Base-by-base conservation (phyloP, 2,329 filamentous ascomycete species). In the Aspergillus nomiae region DNA sequence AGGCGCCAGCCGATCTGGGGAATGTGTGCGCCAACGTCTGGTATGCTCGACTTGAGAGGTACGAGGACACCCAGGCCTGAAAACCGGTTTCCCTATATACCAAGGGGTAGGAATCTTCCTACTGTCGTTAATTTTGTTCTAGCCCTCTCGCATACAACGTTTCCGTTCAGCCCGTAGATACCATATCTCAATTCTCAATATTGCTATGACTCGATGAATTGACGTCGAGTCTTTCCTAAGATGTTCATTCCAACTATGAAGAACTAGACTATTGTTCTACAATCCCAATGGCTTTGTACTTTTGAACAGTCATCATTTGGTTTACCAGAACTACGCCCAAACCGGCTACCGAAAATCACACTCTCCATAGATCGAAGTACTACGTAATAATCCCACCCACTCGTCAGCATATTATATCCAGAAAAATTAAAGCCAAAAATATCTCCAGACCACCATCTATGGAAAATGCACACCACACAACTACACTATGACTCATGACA, bases 1-100 rank as follows among this genome's bases (percentile, higher is more conserved):
- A 51, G 48, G 28, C 26, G 34, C 48, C 48, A 32, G 48, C 26
- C 48, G 48, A 32, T 30, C 28, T 51, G 48, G 19, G 19, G 48
- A 51, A 51, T 51, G 48, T 32, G 16, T 30, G 28, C 28, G 48
- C 48, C 48, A 32, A n/a, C 28, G 19, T 7, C 16, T 21, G 48
- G 48, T 21, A 51, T 51, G 48, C 48, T 48, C 45, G 24, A 21
- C 21, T n/a, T 10, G 3, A 10, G 19, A 24, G 43, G n/a, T 46
- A 55, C 59, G 59, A 63, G 50, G 58, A 36, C 34, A 12, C 38
- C 36, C 38, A n/a, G 19, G n/a, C 38, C 16, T 19, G 7, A n/a
- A 41, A 41, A 41, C 38, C 16, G 16, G 38, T 41, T 41, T 41
- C 16, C 38, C 19, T 41, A 41, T 41, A 41, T 41, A 41, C 38